A percentile compares a stretch with the other conserved stretches of the same genome.
phyloP scores from a whole-genome alignment of 2,329 filamentous ascomycete species.

The Fusarium sp. region DNA sequence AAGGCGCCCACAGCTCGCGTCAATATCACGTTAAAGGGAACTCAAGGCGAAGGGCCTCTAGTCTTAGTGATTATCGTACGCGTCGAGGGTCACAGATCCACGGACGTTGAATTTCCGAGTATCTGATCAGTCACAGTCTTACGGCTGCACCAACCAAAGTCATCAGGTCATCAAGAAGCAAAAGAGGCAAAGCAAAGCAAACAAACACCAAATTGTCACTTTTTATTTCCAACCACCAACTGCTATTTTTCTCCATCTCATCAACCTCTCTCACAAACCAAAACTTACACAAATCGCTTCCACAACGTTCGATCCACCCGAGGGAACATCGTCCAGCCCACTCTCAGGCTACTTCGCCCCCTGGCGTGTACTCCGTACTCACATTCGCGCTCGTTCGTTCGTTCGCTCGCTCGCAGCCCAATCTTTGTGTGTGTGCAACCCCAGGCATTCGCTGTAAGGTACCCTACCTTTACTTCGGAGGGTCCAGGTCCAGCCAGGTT shows the following conservation, averaged over 20 bases:
- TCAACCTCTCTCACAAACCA: background rate
- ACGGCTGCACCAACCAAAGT: slow-evolving; percentile 4
- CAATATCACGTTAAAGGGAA: background rate
- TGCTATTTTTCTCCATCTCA: background rate
- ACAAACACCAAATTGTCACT: background rate
- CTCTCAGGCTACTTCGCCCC: slow-evolving; percentile 13
- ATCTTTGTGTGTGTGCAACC: slow-evolving; percentile 9
- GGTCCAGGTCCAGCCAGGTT: slow-evolving; percentile 11
- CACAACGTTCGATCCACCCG: slow-evolving; percentile 31
- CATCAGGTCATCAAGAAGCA: slow-evolving; percentile 14
- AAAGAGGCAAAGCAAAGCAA: slow-evolving; percentile 8
- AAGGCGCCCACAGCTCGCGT: background rate
- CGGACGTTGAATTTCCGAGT: background rate
- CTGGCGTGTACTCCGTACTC: slow-evolving; percentile 11
- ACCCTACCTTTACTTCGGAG: slow-evolving; percentile 21
- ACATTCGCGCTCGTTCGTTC: background rate
- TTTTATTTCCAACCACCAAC: background rate
- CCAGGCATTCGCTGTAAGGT: slow-evolving; percentile 35
- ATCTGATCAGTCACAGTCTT: slow-evolving; percentile 21
- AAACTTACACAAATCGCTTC: slow-evolving; percentile 29
- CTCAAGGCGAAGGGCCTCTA: background rate
- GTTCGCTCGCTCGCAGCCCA: background rate
- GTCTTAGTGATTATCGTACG: background rate
- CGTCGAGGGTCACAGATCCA: background rate
- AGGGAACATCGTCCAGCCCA: slow-evolving; percentile 4